Base-by-base conservation (phyloP, 2,329 filamentous ascomycete species). In the Hypoxylon sp. region DNA sequence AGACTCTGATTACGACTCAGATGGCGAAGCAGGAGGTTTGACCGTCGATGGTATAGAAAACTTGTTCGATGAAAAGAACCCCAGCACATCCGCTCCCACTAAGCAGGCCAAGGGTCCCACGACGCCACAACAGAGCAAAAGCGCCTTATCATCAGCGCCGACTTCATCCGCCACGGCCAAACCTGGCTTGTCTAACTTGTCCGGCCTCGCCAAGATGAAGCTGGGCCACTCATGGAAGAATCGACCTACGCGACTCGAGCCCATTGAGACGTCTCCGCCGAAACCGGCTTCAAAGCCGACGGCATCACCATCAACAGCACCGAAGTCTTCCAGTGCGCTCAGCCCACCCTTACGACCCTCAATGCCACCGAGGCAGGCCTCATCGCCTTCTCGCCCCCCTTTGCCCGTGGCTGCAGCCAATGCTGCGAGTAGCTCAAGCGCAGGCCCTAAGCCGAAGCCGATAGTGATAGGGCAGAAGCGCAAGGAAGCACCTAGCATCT, bases 401-500 rank as follows among this genome's bases (percentile, higher is more conserved):
- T n/a, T n/a, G 21, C 5, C 38, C 3, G 17, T 7, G 19, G 17
- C 17, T 43, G 17, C 17, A 11, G 17, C 17, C 17, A 43, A 9
- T 10, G 9, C 17, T 17, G 17, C 66, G 1, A 36, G 62, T 19
- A 17, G 36, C 17, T 21, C 46, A 9, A 48, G 28, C 17, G 32
- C 51, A 6, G 43, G 38, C 5, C 28, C 41, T 13, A 59, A 57
- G 23, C 65, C 66, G 10, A 70, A 58, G 30, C 65, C 60, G n/a
- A 63, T 58, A 32, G 57, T 51, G 4, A 46, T 51, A 34, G 68
- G 51, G 13, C 72, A 78, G 45, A 86, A 86, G 72, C 80, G 84
- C 58, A 84, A 84, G 72, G 74, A 78, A 38, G 49, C 73, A 0
- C 81, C 82, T 3, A 82, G 82, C 66, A 78, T 86, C n/a, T 87